These are phyloP conservation scores for Thalia dealbata DNA, from an alignment of 176 grass and related monocot genomes.

Conservation along the genomic window DNA sequence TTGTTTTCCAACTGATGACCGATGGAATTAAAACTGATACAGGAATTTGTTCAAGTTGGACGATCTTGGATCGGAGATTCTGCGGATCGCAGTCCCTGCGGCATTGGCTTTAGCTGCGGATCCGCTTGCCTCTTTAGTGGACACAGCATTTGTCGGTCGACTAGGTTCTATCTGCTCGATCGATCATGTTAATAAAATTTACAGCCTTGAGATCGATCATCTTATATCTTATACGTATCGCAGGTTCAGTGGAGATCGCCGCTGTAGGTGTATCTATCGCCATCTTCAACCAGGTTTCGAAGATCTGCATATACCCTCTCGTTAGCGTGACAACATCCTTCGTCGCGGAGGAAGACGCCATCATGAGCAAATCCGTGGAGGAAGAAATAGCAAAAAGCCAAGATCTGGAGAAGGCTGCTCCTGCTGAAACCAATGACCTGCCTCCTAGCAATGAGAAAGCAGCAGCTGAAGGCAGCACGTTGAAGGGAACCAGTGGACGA, in stretches of 20 bases:
- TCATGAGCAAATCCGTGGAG: conserved; percentile 38
- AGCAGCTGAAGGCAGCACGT: conserved; percentile 12
- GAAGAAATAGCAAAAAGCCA: conserved; percentile 38
- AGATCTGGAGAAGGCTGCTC: conserved; percentile 55
- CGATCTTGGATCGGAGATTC: conserved; percentile 60
- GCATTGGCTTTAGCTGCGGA: conserved; percentile 86
- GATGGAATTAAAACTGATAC: background rate
- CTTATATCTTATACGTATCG: background rate
- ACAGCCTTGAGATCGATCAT: too few species aligned
- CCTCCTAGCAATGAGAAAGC: conserved; percentile 31
- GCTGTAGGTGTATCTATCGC: conserved; percentile 92
- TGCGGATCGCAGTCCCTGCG: conserved; percentile 74
- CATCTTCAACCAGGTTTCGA: conserved; percentile 95
- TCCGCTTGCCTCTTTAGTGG: conserved; percentile 79
- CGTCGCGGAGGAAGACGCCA: conserved; percentile 90
- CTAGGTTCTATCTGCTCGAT: conserved; percentile 41
- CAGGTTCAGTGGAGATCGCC: conserved; percentile 80
- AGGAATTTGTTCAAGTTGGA: conserved; percentile 84
- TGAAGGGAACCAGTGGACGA: conserved; percentile 32
- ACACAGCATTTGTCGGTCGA: conserved; percentile 89
- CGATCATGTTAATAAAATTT: too few species aligned
- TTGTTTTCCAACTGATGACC: too few species aligned
- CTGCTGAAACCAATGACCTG: conserved; percentile 16
- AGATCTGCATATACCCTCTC: conserved; percentile 94
- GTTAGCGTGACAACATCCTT: conserved; percentile 96